Conservation (phyloP, 2,329 filamentous ascomycete genomes). For the Phaeophleospora eucalypticola region DNA sequence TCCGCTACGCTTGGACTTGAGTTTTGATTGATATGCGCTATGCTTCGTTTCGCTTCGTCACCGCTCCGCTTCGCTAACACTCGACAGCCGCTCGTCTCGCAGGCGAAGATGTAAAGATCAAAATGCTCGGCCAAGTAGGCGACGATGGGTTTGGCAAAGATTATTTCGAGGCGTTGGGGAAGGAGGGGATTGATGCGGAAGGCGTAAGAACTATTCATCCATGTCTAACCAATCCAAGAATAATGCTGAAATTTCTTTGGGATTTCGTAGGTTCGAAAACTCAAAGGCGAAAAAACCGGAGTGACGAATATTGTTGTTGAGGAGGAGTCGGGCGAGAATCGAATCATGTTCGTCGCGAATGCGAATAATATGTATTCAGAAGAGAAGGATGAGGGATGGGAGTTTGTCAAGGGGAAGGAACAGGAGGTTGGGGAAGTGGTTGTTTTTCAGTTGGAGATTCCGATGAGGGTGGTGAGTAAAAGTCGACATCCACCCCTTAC, state of each 20-base stretch:
- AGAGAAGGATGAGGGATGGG: conserved; percentile 24
- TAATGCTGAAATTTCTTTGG: too few relatives aligned
- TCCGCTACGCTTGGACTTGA: too few relatives aligned
- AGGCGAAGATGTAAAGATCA: conserved; percentile 37
- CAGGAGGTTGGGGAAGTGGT: conserved; percentile 37
- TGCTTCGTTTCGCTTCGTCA: too few relatives aligned
- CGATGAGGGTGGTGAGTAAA: conserved; percentile 36
- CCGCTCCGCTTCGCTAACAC: too few relatives aligned
- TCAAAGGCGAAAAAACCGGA: conserved; percentile 45
- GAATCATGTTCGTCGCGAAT: conserved; percentile 46
- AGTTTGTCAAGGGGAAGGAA: conserved; percentile 8
- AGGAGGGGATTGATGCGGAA: conserved; percentile 41
- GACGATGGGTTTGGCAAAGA: conserved; percentile 41
- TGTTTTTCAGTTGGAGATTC: conserved; percentile 47
- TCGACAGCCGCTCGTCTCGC: conserved; percentile 27
- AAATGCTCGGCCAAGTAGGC: conserved; percentile 50
- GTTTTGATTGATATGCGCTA: too few relatives aligned
- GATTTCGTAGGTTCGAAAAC: conserved; percentile 32
- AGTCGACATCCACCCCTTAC: neutral
- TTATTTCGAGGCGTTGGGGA: conserved; percentile 40
- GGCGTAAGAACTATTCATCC: neutral
- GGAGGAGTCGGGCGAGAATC: conserved; percentile 45
- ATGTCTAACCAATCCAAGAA: too few relatives aligned
- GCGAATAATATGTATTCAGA: conserved; percentile 42
- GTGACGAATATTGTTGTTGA: conserved; percentile 49